Evolutionary conservation across 257 asterid genomes (phyloP), one percentile per base, ranked within the genome.

Genomic region (Solanum pennellii): DNA sequence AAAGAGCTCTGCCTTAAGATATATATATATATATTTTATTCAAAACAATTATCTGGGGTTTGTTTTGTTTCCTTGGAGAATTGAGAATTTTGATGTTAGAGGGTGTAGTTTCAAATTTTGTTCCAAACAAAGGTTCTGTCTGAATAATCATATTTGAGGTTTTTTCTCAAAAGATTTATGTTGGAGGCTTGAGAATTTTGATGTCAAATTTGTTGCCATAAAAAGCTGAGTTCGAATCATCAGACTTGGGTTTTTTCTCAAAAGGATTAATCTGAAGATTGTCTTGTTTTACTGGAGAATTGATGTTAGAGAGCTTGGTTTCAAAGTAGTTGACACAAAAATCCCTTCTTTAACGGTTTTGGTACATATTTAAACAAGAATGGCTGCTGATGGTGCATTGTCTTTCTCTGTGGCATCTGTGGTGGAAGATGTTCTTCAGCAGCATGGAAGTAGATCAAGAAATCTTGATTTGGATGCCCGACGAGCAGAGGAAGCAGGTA

Each of bases 381-480:
- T 92, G 88, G 88, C 84, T 20, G 84, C 88, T 60, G 88, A 73
- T 86, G 91, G 87, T 82, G 93, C 93, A 86, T 89, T 94, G 83
- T 87, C 95, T 85, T 94, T 95, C 91, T 97, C 99, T 7, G 98
- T 90, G 89, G 98, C 97, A 66, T 96, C 99, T 35, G 93, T 96
- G 82, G 98, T 96, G 91, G 99, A 96, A 92, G 97, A 92, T 93
- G 98, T 97, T 88, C 98, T 97, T 86, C 98, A 97, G 86, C 99
- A 95, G 93, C 99, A 95, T 87, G 98, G 95, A n/a, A 91, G 82
- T 86, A 92, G 94, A 91, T 92, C 98, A 37, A 92, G 95, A 25
- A 90, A 59, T 87, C 95, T 97, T 35, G 99, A 97, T 96, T 94
- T 94, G 73, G 98, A 97, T 86, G 96, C 98, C 39, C 95, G 98